phyloP scores from a whole-genome alignment of 208 protist species.

The Naegleria fowleri region DNA sequence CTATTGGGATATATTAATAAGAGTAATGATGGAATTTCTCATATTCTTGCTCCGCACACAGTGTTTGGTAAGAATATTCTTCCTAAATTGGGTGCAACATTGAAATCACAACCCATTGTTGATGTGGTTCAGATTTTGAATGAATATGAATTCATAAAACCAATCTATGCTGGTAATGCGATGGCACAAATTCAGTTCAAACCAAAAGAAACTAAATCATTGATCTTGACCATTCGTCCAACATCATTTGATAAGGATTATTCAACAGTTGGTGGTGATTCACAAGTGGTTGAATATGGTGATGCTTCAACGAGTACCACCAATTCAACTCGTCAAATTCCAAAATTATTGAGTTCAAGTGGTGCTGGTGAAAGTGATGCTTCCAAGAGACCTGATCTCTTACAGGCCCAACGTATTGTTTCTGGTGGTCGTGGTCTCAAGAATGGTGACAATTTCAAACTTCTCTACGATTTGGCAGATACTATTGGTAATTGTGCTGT shows the following conservation, averaged over 20 bases:
- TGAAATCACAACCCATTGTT: constrained; percentile 77
- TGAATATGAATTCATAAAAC: constrained; percentile 86
- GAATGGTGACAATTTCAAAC: constrained; percentile 91
- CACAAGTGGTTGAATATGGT: constrained; percentile 44
- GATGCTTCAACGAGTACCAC: not conserved
- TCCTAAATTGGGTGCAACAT: constrained; percentile 78
- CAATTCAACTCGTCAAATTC: not conserved
- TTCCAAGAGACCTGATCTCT: constrained; percentile 84
- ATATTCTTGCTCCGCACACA: constrained; percentile 82
- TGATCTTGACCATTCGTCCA: constrained; percentile 82
- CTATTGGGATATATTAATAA: constrained; percentile 55
- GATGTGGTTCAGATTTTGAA: constrained; percentile 81
- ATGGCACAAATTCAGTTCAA: constrained; percentile 81
- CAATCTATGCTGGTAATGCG: constrained; percentile 96
- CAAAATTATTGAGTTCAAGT: constrained; percentile 12
- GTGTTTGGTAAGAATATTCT: constrained; percentile 88
- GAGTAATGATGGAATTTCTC: constrained; percentile 62
- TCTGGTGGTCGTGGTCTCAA: constrained; percentile 92
- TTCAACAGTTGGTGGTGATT: constrained; percentile 31
- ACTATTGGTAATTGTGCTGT: constrained; percentile 33
- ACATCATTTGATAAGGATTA: constrained; percentile 68
- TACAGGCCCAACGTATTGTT: constrained; percentile 77
- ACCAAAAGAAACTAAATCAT: constrained; percentile 48
- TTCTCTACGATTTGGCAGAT: constrained; percentile 86
- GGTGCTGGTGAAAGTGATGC: constrained; percentile 28